Evolutionary conservation across 495 filamentous ascomycete genomes (phyloP).

Genomic region (Penicillium waksmanii): DNA sequence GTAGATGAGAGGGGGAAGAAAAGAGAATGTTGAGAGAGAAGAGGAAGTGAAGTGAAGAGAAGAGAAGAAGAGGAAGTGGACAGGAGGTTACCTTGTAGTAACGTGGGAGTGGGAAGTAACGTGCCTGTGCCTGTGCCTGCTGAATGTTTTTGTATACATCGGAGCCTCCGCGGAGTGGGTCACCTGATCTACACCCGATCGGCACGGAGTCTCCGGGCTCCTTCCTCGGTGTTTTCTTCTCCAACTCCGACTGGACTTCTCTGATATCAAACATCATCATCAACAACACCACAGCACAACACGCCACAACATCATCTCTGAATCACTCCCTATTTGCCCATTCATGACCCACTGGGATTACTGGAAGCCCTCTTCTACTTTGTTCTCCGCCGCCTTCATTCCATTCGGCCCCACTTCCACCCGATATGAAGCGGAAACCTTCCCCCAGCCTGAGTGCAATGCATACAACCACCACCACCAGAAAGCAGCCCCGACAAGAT

Average conservation of each 20-base stretch:
- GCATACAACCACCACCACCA: conserved; percentile 9
- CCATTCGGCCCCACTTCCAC: not conserved
- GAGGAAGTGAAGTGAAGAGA: not conserved
- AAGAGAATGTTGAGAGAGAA: not conserved
- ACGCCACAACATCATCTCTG: too few species aligned
- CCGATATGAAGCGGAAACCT: conserved; percentile 35
- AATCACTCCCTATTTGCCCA: too few species aligned
- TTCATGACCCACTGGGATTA: too few species aligned
- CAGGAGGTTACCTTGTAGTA: not conserved
- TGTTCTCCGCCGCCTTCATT: not conserved
- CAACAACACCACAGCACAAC: too few species aligned
- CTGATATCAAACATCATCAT: too few species aligned
- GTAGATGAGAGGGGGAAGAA: not conserved
- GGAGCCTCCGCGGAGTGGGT: too few species aligned
- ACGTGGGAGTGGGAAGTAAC: too few species aligned
- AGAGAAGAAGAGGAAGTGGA: not conserved
- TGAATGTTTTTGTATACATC: too few species aligned
- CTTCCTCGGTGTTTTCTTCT: not conserved
- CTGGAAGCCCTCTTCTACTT: too few species aligned
- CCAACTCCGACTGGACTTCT: not conserved
- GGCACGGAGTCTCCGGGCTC: not conserved
- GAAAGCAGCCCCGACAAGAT: conserved; percentile 43
- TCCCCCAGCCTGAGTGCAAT: too few species aligned
- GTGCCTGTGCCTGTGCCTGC: too few species aligned
- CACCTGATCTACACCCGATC: not conserved